Evolutionary conservation across 208 protist species (phyloP).

Genomic region (Acanthamoeba healyi): DNA sequence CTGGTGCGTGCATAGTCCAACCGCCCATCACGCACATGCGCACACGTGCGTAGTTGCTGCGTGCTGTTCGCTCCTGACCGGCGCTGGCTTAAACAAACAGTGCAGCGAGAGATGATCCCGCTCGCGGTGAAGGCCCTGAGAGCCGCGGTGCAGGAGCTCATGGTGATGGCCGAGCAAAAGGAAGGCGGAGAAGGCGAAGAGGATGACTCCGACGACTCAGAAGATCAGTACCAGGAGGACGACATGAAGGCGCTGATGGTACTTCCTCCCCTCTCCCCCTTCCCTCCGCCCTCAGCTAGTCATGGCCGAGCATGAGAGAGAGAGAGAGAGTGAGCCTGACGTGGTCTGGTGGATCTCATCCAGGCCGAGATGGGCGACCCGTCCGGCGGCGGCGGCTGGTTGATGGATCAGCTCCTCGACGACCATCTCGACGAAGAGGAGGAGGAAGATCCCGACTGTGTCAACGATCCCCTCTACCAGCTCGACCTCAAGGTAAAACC

Average conservation of each 20-base stretch:
- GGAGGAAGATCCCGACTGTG: conserved; percentile 53
- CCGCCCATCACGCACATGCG: neutral
- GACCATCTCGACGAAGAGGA: conserved; percentile 60
- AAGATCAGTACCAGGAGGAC: neutral
- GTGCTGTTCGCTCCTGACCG: too few species aligned
- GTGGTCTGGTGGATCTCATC: neutral
- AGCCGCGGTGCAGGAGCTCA: conserved; percentile 39
- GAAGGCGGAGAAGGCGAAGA: neutral
- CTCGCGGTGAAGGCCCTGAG: conserved; percentile 5
- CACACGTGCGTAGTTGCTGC: too few species aligned
- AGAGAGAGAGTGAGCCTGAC: too few species aligned
- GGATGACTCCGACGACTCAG: neutral
- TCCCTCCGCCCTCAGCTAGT: neutral
- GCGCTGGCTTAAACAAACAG: neutral
- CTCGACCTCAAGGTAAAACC: conserved; percentile 54
- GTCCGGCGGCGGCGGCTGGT: neutral
- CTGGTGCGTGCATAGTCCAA: neutral
- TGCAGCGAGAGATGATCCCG: neutral
- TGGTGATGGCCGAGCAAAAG: conserved; percentile 57
- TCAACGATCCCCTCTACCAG: conserved; percentile 65
- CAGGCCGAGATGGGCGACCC: conserved; percentile 31
- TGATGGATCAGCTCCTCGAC: conserved; percentile 64
- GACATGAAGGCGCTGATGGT: conserved; percentile 63
- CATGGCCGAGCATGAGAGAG: too few species aligned
- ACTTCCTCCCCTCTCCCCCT: neutral